Base-by-base conservation (phyloP, 805 yeast genomes). In the Debaryomyces tyrocola region DNA sequence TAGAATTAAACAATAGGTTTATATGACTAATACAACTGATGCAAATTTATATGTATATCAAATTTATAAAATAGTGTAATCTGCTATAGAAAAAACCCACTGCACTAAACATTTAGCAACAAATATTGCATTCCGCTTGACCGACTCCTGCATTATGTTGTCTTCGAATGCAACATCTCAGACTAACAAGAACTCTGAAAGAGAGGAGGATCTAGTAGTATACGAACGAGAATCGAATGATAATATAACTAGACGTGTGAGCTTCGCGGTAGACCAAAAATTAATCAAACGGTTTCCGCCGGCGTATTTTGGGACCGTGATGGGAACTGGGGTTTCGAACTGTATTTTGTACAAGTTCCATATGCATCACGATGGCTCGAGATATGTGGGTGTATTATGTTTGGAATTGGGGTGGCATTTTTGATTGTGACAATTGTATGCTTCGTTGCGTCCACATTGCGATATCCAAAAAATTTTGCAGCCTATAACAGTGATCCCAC, bases 321-420 rank as follows among this genome's bases (percentile, higher is more conserved):
- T 90, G 96, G 96, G 96, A 1, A 78, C 85, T 3, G 96, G 96
- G 1, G 87, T 90, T 34, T 69, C 88, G 1, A 70, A 87, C 4
- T 61, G 78, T 33, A 67, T 88, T 4, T 69, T 90, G 33, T 77
- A 80, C 61, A 62, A 70, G 29, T 90, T 60, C 90, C 96, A 0
- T 86, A 80, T 57, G 75, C 73, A 2, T 77, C 83, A 0, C 61
- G 67, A 9, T 84, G 90, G 90, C 67, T 85, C 31, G 56, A 67
- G 37, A 60, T 75, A 2, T 69, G 83, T 44, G 85, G 90, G 2
- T 68, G 79, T 24, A 73, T 87, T 4, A 76, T 82, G 74, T 90
- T 83, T 71, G 84, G 77, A 8, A 57, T 84, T 10, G 79, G 87
- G 8, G 62, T 82, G 27, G 42, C 77, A 8, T 69, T 79, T 7